Conservation (phyloP, 306 rosid genomes). For the barrel medic (Medicago truncatula) region DNA sequence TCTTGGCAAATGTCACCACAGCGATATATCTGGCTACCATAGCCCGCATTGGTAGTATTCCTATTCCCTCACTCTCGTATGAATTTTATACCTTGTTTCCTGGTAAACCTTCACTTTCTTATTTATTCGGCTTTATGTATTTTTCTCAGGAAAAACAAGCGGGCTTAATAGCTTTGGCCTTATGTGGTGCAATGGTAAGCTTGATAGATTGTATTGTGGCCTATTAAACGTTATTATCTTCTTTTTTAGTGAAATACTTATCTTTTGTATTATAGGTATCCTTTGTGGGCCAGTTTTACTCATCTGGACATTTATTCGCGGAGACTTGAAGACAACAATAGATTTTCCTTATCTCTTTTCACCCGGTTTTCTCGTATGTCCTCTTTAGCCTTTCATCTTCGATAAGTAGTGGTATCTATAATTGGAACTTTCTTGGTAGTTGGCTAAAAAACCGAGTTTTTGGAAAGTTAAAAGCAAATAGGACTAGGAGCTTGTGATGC, state of each 20-base stretch:
- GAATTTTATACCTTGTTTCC: constrained; percentile 21
- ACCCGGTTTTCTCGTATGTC: constrained; percentile 83
- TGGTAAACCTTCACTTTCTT: constrained; percentile 38
- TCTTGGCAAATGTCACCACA: constrained; percentile 84
- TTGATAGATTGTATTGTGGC: constrained; percentile 29
- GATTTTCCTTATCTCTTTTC: constrained; percentile 73
- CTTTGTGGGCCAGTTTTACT: constrained; percentile 80
- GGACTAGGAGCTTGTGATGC: not conserved
- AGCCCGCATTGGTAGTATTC: constrained; percentile 77
- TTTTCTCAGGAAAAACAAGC: constrained; percentile 83
- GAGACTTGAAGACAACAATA: constrained; percentile 76
- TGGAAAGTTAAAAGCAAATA: not conserved
- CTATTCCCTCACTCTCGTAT: constrained; percentile 34
- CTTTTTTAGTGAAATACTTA: constrained; percentile 9
- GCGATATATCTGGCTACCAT: constrained; percentile 97
- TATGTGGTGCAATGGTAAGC: constrained; percentile 98
- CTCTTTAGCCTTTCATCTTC: constrained; percentile 38
- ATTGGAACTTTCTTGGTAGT: constrained; percentile 9
- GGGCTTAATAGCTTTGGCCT: constrained; percentile 99
- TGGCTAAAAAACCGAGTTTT: not conserved
- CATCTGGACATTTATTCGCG: constrained; percentile 74
- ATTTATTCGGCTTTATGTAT: constrained; percentile 27
- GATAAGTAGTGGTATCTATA: constrained; percentile 4
- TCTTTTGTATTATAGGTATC: constrained; percentile 58
- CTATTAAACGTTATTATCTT: constrained; percentile 20